phyloP scores from a whole-genome alignment of 2,329 filamentous ascomycete species.

The Claviceps capensis region DNA sequence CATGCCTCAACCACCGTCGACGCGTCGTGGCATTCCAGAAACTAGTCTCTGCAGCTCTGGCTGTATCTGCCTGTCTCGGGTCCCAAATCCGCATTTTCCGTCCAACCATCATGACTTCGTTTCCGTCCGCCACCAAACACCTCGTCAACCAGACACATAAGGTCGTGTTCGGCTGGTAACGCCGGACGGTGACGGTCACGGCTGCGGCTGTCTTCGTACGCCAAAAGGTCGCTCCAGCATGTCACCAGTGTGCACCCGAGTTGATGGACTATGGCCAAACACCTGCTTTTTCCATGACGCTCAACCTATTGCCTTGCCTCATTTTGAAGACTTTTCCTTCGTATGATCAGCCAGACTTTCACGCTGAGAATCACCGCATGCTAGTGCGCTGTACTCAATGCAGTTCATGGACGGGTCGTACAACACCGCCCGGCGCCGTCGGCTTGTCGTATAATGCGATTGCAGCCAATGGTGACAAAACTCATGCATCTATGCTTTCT shows the following conservation, averaged over 20 bases:
- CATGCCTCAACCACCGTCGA: neutral
- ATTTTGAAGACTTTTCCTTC: neutral
- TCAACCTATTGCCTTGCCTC: neutral
- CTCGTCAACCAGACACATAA: neutral
- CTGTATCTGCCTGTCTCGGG: neutral
- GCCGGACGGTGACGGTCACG: neutral
- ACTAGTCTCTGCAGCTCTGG: neutral
- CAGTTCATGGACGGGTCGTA: neutral
- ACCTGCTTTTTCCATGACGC: neutral
- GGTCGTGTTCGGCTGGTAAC: neutral
- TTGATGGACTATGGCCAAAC: neutral
- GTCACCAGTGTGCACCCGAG: neutral
- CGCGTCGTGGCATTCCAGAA: slow-evolving; percentile 2
- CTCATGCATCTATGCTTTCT: neutral
- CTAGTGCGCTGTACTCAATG: neutral
- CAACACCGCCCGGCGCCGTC: neutral
- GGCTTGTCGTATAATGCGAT: neutral
- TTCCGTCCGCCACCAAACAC: neutral
- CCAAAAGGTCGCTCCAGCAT: neutral
- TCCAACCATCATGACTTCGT: neutral
- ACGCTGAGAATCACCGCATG: neutral
- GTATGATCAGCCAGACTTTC: neutral
- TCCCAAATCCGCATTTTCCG: neutral
- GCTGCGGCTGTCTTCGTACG: neutral
- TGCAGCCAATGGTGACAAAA: neutral